Percentiles rank a stretch among this genome's conserved stretches.
These are phyloP conservation scores for Ceratobasidium sp. DNA, from an alignment of 1,284 basidiomycete genomes.

Conservation along the genomic window DNA sequence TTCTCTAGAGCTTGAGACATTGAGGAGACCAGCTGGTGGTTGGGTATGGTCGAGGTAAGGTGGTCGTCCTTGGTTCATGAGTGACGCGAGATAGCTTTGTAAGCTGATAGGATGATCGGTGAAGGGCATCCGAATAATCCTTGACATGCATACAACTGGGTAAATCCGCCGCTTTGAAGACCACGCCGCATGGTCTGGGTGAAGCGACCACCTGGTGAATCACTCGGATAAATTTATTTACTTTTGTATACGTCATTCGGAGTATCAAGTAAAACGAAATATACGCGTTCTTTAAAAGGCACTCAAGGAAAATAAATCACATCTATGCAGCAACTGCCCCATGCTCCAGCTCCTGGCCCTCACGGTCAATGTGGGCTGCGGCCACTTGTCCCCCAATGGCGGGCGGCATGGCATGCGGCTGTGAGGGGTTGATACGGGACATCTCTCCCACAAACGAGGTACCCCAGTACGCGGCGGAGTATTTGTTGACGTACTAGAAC, in stretches of 20 bases:
- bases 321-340: constrained; percentile 44
- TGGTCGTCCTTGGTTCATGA: neutral
- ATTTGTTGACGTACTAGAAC: constrained; percentile 84
- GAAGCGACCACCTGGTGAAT: too few relatives aligned
- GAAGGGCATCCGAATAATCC: neutral
- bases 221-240: neutral
- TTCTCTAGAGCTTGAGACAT: constrained; percentile 55
- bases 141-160: neutral
- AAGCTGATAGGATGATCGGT: constrained; percentile 11
- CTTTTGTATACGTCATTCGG: neutral
- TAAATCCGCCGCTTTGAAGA: neutral
- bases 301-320: neutral
- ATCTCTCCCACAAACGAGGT: constrained; percentile 90
- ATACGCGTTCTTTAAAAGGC: neutral
- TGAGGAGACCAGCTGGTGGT: neutral
- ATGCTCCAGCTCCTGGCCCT: constrained; percentile 49
- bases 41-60: constrained; percentile 4
- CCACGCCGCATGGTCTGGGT: neutral
- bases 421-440: constrained; percentile 52
- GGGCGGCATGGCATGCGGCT: constrained; percentile 10
- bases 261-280: constrained; percentile 6
- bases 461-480: constrained; percentile 93
- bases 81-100: constrained; percentile 10
- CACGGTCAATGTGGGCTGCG: constrained; percentile 45
- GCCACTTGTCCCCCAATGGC: constrained; percentile 13